Evolutionary conservation across 495 filamentous ascomycete species (phyloP), one percentile per base, ranked within the genome.

Genomic region (Talaromyces ruber): DNA sequence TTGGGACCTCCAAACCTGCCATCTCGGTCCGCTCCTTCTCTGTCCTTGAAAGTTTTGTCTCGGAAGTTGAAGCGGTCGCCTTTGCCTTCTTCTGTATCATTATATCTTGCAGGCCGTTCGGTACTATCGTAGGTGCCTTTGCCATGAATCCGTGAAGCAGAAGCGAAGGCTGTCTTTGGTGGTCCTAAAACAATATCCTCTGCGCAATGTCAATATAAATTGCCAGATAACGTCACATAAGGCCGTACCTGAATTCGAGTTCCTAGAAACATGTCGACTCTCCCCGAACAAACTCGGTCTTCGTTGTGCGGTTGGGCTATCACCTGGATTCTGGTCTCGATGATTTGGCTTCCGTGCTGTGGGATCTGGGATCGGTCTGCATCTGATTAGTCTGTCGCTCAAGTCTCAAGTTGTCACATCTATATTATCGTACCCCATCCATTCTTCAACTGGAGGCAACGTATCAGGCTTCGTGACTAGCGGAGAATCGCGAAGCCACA

Each of bases 161-260:
- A 97, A 62, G 90, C 86, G 72, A 98, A 97, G 29, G 85, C 85
- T 26, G 84, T 91, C 65, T 92, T 92, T 1, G 93, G 92, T 30
- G 93, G 93, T 32, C 91, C 92, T 43, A 97, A 88, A 64, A 96
- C 81, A 61, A 96, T 92, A 62, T 96, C 90, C 68, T 94, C 92
- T 64, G 79, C 72, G 64, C 83, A 83, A 86, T 61, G 14, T 58
- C 24, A 32, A 60, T 43, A 30, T 60, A 9, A 32, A 22, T 60
- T 69, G 61, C 70, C 37, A 28, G 37, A 52, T 62, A 64, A 60
- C 62, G 18, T 34, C 8, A 12, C 34, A 25, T 43, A 62, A 71
- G 51, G 60, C 51, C 66, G 63, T 75, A 82, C 77, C 81, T 71
- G 76, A 83, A 76, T 82, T 86, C 57, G 86, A 78, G 70, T 81